These are phyloP conservation scores for Aspergillus sp. DNA, from an alignment of 2,329 filamentous ascomycete species.

Conservation along the genomic window DNA sequence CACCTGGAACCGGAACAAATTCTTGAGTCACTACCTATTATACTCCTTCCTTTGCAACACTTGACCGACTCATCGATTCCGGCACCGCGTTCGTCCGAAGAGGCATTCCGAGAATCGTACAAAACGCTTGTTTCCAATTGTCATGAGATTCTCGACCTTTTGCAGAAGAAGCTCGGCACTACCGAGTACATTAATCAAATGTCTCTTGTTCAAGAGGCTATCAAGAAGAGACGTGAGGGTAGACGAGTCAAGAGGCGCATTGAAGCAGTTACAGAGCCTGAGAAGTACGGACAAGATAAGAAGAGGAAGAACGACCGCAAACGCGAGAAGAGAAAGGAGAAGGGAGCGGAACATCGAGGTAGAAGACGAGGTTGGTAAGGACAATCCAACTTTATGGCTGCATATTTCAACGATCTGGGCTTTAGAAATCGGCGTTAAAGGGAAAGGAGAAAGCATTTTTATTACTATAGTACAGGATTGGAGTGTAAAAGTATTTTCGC, in stretches of 20 bases:
- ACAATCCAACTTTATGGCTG: background rate
- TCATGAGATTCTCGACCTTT: conserved; percentile 72
- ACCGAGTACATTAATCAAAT: conserved; percentile 75
- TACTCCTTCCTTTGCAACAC: conserved; percentile 72
- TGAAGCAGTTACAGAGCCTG: conserved; percentile 79
- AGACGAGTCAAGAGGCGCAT: conserved; percentile 84
- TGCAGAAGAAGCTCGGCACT: conserved; percentile 84
- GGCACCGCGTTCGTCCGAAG: conserved; percentile 68
- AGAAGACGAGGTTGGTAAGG: conserved; percentile 68
- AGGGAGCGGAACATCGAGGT: conserved; percentile 69
- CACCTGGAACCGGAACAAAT: conserved; percentile 61
- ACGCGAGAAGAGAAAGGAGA: conserved; percentile 78
- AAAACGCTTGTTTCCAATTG: conserved; percentile 70
- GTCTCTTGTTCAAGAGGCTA: conserved; percentile 68
- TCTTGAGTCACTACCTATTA: conserved; percentile 61
- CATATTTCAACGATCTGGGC: background rate
- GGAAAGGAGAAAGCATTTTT: conserved; percentile 6
- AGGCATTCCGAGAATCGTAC: conserved; percentile 66
- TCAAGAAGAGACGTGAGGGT: conserved; percentile 70
- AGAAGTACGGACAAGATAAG: conserved; percentile 76
- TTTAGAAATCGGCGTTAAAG: conserved; percentile 2
- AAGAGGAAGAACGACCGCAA: conserved; percentile 80
- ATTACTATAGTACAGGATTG: conserved; percentile 20
- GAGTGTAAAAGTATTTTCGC: conserved; percentile 4
- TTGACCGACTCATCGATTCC: conserved; percentile 78